Evolutionary conservation across 768 basidiomycete species (phyloP).

Genomic region (Pisolithus sp.): DNA sequence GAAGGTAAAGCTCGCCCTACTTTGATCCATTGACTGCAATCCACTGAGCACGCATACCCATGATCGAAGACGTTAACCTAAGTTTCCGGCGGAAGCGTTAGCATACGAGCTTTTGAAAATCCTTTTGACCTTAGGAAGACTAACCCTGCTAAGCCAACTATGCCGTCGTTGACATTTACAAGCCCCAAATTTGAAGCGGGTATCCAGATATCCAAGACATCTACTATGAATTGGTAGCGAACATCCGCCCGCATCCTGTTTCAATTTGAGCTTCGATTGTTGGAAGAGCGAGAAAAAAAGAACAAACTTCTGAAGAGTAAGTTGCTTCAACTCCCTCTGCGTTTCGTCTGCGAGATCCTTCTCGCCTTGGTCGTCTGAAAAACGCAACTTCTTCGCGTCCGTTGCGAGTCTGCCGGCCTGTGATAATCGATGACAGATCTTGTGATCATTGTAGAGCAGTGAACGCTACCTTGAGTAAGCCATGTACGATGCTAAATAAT

Average conservation of each 20-base stretch:
- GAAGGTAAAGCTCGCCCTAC: constrained; percentile 15
- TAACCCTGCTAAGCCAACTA: constrained; percentile 81
- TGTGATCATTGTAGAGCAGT: neutral
- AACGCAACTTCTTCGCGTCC: constrained; percentile 49
- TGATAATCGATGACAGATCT: neutral
- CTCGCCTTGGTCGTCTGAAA: constrained; percentile 44
- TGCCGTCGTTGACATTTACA: constrained; percentile 75
- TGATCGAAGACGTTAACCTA: constrained; percentile 64
- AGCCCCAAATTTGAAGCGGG: constrained; percentile 79
- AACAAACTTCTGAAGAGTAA: constrained; percentile 47
- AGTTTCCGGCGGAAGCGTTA: constrained; percentile 2
- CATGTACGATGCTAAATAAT: constrained; percentile 66
- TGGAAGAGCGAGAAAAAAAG: neutral
- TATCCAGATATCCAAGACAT: constrained; percentile 83
- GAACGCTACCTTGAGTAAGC: constrained; percentile 54
- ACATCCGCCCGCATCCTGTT: constrained; percentile 51
- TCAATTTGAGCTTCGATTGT: constrained; percentile 5
- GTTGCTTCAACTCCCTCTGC: constrained; percentile 59
- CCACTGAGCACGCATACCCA: constrained; percentile 69
- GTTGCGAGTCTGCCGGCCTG: constrained; percentile 58
- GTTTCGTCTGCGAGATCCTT: constrained; percentile 64
- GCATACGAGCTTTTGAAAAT: neutral
- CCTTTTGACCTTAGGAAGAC: constrained; percentile 18
- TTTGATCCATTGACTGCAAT: constrained; percentile 39
- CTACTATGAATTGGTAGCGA: constrained; percentile 77